Evolutionary conservation across 495 filamentous ascomycete species (phyloP).

Genomic region (Clohesyomyces aquaticus): DNA sequence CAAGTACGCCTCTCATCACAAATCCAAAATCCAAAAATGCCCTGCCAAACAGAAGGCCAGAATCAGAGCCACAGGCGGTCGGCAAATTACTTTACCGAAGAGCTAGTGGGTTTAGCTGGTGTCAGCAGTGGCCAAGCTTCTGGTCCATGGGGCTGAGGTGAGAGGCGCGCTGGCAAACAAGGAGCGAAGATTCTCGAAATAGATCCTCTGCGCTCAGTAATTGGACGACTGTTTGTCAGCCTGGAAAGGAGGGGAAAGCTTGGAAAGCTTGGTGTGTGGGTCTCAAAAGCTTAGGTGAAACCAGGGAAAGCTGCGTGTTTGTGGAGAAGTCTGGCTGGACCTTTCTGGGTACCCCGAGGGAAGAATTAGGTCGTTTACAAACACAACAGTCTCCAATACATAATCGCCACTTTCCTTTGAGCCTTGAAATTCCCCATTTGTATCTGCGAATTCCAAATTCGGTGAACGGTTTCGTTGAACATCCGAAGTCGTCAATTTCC

Average conservation of each 20-base stretch:
- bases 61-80: neutral
- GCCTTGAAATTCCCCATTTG: no score
- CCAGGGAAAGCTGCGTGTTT: neutral
- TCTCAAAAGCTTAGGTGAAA: conserved; percentile 16
- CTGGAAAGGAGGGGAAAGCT: conserved; percentile 17
- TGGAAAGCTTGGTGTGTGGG: no score
- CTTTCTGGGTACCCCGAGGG: neutral
- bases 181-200: conserved; percentile 18
- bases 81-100: conserved; percentile 13
- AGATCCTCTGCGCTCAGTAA: neutral
- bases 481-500: neutral
- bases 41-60: conserved; percentile 7
- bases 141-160: conserved; percentile 24
- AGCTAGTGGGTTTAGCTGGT: neutral
- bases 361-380: neutral
- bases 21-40: conserved; percentile 22
- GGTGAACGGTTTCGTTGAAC: no score
- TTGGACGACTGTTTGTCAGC: conserved; percentile 31
- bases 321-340: neutral
- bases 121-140: conserved; percentile 13
- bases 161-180: conserved; percentile 5
- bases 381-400: neutral
- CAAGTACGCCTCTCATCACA: conserved; percentile 20
- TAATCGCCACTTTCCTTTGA: no score
- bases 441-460: no score